phyloP scores from a whole-genome alignment of 164 flowering plant genomes.

The Platanus orientalis region DNA sequence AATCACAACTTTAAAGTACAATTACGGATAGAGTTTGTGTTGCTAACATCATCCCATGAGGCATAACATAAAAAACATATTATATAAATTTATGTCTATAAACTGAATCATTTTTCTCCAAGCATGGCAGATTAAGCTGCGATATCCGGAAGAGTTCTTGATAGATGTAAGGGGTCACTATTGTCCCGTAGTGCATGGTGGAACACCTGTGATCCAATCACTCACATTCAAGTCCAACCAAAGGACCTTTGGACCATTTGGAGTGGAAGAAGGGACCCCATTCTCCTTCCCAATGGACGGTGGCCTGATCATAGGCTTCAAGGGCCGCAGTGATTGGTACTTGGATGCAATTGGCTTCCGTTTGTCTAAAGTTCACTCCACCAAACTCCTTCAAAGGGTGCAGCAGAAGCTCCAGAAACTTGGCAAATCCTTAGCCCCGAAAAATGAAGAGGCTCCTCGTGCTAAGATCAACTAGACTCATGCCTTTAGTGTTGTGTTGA shows the following conservation, averaged over 20 bases:
- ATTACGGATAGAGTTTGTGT: too few relatives aligned
- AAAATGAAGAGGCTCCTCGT: too few relatives aligned
- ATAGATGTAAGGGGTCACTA: conserved; percentile 49
- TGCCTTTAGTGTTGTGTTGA: too few relatives aligned
- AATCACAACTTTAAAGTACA: too few relatives aligned
- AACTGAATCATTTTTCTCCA: too few relatives aligned
- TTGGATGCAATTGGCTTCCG: conserved; percentile 54
- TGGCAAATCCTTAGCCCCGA: too few relatives aligned
- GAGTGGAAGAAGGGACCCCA: conserved; percentile 68
- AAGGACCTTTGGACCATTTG: conserved; percentile 63
- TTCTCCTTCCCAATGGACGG: conserved; percentile 54
- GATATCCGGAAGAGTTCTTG: conserved; percentile 62
- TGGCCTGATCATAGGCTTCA: conserved; percentile 51
- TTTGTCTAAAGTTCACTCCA: conserved; percentile 22
- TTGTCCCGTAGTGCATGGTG: conserved; percentile 42
- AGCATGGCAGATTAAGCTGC: conserved; percentile 51
- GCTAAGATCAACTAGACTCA: too few relatives aligned
- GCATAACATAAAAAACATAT: too few relatives aligned
- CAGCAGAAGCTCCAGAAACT: conserved; percentile 10
- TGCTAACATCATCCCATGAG: too few relatives aligned
- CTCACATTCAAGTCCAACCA: conserved; percentile 55
- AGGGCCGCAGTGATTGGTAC: conserved; percentile 61
- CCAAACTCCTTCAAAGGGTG: conserved; percentile 17
- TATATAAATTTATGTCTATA: too few relatives aligned
- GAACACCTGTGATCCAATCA: conserved; percentile 53